Percentiles rank a stretch among this genome's conserved stretches.
These are phyloP conservation scores for Mangifera indica DNA, from an alignment of 345 rosid genomes.

Conservation along the genomic window DNA sequence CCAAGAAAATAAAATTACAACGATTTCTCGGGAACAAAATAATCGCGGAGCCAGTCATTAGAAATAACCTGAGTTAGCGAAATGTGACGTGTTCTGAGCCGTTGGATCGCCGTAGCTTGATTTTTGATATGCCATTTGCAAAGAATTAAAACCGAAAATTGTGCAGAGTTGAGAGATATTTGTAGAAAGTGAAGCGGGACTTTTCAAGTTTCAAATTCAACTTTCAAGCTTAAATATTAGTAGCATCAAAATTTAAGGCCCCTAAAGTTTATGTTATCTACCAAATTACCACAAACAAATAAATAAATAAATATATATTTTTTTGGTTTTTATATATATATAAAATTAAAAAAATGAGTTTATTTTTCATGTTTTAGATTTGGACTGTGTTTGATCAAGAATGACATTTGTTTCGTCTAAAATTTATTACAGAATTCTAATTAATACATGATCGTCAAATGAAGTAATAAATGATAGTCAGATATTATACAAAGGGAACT, in stretches of 20 bases:
- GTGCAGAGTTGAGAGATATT: no score
- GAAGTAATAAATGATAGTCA: no score
- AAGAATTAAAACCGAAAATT: not conserved
- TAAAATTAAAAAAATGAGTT: no score
- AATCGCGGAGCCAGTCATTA: not conserved
- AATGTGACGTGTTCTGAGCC: conserved; percentile 17
- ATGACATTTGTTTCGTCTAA: no score
- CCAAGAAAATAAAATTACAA: conserved; percentile 4
- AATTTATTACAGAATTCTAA: no score
- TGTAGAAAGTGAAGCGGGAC: not conserved
- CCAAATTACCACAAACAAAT: no score
- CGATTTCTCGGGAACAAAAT: conserved; percentile 18
- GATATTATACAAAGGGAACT: no score
- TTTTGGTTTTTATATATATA: no score
- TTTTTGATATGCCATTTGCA: conserved; percentile 24
- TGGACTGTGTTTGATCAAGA: no score
- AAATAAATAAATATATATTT: no score
- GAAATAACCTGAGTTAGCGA: conserved; percentile 22
- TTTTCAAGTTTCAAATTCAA: not conserved
- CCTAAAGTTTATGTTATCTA: not conserved
- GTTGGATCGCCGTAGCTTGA: conserved; percentile 22
- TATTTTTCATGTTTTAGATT: no score
- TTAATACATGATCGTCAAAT: no score
- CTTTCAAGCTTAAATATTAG: not conserved
- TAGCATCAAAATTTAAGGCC: not conserved